Percentiles rank a stretch among this genome's conserved stretches.
Conservation (phyloP, 2,329 filamentous ascomycete genomes). For the Ophiocordyceps australis region DNA sequence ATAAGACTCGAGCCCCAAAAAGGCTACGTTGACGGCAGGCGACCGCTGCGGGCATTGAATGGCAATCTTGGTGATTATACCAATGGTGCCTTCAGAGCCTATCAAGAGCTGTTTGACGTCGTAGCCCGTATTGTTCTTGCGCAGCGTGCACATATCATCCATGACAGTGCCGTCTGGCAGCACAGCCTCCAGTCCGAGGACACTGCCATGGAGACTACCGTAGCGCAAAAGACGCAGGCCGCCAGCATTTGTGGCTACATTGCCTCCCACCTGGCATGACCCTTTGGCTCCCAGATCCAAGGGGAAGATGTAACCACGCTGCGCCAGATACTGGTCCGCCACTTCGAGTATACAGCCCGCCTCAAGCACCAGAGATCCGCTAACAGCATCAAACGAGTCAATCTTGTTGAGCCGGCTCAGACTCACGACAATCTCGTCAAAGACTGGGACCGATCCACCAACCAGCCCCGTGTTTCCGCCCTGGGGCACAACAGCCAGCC, state of each 20-base stretch:
- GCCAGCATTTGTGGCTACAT: conserved; percentile 89
- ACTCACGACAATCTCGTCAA: conserved; percentile 94
- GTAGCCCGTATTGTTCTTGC: conserved; percentile 98
- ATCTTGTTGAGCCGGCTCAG: conserved; percentile 82
- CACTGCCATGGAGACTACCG: conserved; percentile 82
- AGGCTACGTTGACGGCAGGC: conserved; percentile 82
- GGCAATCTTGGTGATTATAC: conserved; percentile 79
- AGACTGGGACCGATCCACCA: conserved; percentile 88
- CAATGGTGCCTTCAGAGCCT: conserved; percentile 85
- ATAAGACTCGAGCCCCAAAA: conserved; percentile 80
- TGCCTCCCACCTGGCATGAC: conserved; percentile 90
- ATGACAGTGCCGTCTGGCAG: conserved; percentile 85
- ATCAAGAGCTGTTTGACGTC: conserved; percentile 96
- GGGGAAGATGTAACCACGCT: conserved; percentile 79
- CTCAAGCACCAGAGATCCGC: conserved; percentile 76
- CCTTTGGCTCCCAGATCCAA: conserved; percentile 96
- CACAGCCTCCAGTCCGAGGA: conserved; percentile 84
- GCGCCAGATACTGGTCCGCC: conserved; percentile 69
- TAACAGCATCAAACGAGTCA: conserved; percentile 81
- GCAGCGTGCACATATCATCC: conserved; percentile 69
- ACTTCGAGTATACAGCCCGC: conserved; percentile 82
- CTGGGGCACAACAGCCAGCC: conserved; percentile 87
- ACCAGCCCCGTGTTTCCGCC: conserved; percentile 95
- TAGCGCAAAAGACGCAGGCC: conserved; percentile 81
- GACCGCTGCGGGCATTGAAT: conserved; percentile 80